A percentile compares a stretch with the other conserved stretches of the same genome.
phyloP scores from a whole-genome alignment of 768 basidiomycete genomes.

The Amanita rimosa region DNA sequence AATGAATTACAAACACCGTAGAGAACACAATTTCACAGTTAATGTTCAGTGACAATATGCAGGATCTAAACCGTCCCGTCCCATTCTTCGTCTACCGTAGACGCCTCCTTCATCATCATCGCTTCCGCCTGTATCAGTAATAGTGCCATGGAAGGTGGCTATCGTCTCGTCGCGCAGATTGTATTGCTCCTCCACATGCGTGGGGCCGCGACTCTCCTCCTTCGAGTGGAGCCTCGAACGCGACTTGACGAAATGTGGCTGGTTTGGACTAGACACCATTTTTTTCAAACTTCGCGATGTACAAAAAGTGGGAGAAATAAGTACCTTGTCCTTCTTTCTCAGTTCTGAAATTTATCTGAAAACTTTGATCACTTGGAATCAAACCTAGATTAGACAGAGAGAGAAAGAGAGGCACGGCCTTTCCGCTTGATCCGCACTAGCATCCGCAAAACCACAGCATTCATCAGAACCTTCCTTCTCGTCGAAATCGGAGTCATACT shows the following conservation, averaged over 20 bases:
- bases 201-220: conserved; percentile 33
- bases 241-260: conserved; percentile 63
- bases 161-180: conserved; percentile 74
- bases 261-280: conserved; percentile 44
- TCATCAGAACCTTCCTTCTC: conserved; percentile 37
- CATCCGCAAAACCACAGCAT: conserved; percentile 86
- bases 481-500: conserved; percentile 71
- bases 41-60: no score
- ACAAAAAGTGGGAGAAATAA: no score
- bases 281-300: background rate
- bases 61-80: no score
- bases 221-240: conserved; percentile 50
- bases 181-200: conserved; percentile 72
- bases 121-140: conserved; percentile 22
- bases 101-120: conserved; percentile 45
- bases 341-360: no score
- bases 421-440: conserved; percentile 73
- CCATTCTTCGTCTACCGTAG: no score
- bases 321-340: conserved; percentile 43
- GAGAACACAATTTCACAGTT: no score
- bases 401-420: conserved; percentile 48
- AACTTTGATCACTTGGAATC: conserved; percentile 21
- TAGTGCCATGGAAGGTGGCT: conserved; percentile 58
- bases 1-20: no score
- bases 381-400: background rate